A percentile compares a stretch with the other conserved stretches of the same genome.
Evolutionary conservation across 805 yeast species (phyloP).

Genomic region (Yarrowia porcina): DNA sequence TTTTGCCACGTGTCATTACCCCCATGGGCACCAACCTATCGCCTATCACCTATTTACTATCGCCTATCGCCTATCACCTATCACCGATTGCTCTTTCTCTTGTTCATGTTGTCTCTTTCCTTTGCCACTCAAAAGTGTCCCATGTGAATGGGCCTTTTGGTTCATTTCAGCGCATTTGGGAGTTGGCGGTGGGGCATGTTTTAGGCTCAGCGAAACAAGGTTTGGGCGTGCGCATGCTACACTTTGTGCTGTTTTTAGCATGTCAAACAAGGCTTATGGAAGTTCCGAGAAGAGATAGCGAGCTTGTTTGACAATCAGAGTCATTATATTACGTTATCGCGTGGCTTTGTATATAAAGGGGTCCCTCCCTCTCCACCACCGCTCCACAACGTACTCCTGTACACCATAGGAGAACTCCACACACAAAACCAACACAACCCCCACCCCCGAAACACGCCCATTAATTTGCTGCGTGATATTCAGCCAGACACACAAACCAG

Average conservation of each 20-base stretch:
- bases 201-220: not conserved
- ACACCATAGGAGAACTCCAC: not conserved
- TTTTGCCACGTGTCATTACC: no score
- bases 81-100: no score
- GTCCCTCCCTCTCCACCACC: not conserved
- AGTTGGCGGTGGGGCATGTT: not conserved
- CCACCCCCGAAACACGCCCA: not conserved
- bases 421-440: not conserved
- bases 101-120: no score
- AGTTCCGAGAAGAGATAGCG: slow-evolving; percentile 26
- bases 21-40: no score
- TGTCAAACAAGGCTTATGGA: slow-evolving; percentile 23
- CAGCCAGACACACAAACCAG: not conserved
- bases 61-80: no score
- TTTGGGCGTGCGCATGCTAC: not conserved
- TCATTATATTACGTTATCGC: slow-evolving; percentile 23
- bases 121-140: no score
- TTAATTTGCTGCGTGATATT: not conserved
- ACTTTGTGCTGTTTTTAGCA: slow-evolving; percentile 22
- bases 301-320: slow-evolving; percentile 26
- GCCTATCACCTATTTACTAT: no score
- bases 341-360: slow-evolving; percentile 16
- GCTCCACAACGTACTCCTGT: not conserved
- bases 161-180: no score
- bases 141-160: no score